Evolutionary conservation across 192 early-diverging fungal genomes (phyloP).

Genomic region (Ambispora gerdemannii): DNA sequence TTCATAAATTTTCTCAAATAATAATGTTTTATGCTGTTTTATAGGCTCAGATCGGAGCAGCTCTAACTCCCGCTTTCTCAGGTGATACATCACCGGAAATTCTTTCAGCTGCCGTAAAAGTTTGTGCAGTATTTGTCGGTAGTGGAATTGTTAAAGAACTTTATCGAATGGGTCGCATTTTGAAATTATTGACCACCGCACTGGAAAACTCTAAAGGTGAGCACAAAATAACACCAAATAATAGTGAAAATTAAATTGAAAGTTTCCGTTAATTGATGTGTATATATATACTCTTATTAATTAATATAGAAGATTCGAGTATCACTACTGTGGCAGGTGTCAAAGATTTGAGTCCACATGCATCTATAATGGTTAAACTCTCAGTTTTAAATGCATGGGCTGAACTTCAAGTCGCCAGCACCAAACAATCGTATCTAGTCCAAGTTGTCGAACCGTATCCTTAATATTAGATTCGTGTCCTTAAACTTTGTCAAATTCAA

Average conservation of each 20-base stretch:
- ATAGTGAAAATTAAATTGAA: no score
- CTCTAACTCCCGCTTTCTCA: slow-evolving; percentile 82
- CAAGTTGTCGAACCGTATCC: slow-evolving; percentile 59
- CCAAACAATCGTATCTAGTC: slow-evolving; percentile 56
- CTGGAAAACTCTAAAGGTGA: slow-evolving; percentile 66
- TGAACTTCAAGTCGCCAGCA: slow-evolving; percentile 64
- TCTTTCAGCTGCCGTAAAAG: slow-evolving; percentile 69
- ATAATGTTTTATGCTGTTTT: slow-evolving; percentile 21
- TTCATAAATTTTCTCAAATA: neutral
- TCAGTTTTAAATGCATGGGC: slow-evolving; percentile 81
- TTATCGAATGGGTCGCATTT: slow-evolving; percentile 62
- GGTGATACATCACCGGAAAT: slow-evolving; percentile 73
- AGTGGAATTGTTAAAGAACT: slow-evolving; percentile 86
- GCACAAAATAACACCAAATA: no score
- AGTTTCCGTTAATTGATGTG: no score
- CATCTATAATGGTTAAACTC: slow-evolving; percentile 71
- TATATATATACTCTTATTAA: no score
- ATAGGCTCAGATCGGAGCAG: slow-evolving; percentile 84
- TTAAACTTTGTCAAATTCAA: no score
- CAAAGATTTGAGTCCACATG: slow-evolving; percentile 67
- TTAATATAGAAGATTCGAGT: slow-evolving; percentile 36
- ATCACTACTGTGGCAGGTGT: slow-evolving; percentile 51
- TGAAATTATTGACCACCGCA: slow-evolving; percentile 66
- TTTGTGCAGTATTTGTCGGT: slow-evolving; percentile 79
- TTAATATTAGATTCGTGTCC: no score